phyloP scores from a whole-genome alignment of 768 basidiomycete species.

The Calocera cornea region DNA sequence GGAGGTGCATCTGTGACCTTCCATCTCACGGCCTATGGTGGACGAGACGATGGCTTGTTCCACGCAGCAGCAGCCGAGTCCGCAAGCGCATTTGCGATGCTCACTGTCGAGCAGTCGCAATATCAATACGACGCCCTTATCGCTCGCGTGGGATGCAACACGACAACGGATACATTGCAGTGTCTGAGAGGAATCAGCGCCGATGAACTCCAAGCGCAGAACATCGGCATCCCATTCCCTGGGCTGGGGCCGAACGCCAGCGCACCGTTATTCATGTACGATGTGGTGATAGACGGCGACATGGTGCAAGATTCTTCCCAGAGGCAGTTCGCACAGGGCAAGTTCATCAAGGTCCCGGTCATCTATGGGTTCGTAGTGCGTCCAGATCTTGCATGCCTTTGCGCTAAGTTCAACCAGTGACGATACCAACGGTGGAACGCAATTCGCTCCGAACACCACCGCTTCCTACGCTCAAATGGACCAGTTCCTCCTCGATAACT shows the following conservation, averaged over 20 bases:
- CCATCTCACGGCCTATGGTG: constrained; percentile 35
- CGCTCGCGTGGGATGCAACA: constrained; percentile 24
- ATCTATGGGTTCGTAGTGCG: background rate
- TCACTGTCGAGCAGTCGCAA: background rate
- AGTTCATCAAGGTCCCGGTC: background rate
- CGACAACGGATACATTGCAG: constrained; percentile 23
- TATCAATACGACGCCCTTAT: background rate
- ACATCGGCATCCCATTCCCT: background rate
- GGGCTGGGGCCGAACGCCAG: background rate
- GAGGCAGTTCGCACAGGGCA: background rate
- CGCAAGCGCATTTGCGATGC: background rate
- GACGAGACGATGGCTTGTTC: constrained; percentile 14
- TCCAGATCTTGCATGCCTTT: background rate
- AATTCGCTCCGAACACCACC: background rate
- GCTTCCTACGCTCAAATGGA: background rate
- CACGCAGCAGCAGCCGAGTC: background rate
- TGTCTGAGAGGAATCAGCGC: constrained; percentile 30
- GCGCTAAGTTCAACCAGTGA: background rate
- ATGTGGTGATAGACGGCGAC: background rate
- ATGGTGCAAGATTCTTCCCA: background rate
- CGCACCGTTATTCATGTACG: background rate
- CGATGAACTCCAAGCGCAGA: constrained; percentile 20
- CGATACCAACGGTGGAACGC: background rate
- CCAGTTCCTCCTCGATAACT: background rate
- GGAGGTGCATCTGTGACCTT: constrained; percentile 35